phyloP scores from a whole-genome alignment of 2,329 filamentous ascomycete species.

The Arthrobotrys sinensis region DNA sequence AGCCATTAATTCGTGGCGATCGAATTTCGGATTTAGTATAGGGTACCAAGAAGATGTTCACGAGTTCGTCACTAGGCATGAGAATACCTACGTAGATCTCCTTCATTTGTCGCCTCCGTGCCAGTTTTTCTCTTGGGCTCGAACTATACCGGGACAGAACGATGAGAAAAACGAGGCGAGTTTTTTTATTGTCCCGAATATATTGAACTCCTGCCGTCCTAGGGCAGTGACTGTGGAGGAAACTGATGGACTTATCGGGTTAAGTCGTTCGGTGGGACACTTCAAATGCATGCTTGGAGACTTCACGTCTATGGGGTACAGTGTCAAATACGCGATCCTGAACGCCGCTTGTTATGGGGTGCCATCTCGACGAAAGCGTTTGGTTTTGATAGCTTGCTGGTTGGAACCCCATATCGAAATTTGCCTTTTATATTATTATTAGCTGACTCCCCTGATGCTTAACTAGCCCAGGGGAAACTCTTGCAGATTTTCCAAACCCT shows the following conservation, averaged over 20 bases:
- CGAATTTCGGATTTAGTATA: slow-evolving; percentile 73
- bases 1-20: slow-evolving; percentile 74
- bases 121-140: slow-evolving; percentile 80
- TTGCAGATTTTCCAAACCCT: slow-evolving; percentile 77
- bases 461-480: slow-evolving; percentile 77
- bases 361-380: slow-evolving; percentile 70
- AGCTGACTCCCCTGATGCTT: neutral
- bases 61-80: slow-evolving; percentile 70
- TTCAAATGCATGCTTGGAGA: slow-evolving; percentile 76
- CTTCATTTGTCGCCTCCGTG: slow-evolving; percentile 84
- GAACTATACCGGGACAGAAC: slow-evolving; percentile 74
- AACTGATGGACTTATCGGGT: slow-evolving; percentile 75
- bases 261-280: slow-evolving; percentile 67
- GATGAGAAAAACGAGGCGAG: slow-evolving; percentile 79
- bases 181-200: slow-evolving; percentile 70
- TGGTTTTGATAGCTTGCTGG: slow-evolving; percentile 73
- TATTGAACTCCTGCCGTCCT: slow-evolving; percentile 75
- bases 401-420: slow-evolving; percentile 65
- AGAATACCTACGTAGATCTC: slow-evolving; percentile 72
- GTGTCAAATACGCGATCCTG: slow-evolving; percentile 78
- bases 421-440: neutral
- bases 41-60: slow-evolving; percentile 71
- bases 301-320: slow-evolving; percentile 78
- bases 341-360: slow-evolving; percentile 71
- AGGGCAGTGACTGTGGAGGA: slow-evolving; percentile 84